Percentiles rank a stretch among this genome's conserved stretches.
phyloP scores from a whole-genome alignment of 257 asterid species.

The Solanum tacnaense region DNA sequence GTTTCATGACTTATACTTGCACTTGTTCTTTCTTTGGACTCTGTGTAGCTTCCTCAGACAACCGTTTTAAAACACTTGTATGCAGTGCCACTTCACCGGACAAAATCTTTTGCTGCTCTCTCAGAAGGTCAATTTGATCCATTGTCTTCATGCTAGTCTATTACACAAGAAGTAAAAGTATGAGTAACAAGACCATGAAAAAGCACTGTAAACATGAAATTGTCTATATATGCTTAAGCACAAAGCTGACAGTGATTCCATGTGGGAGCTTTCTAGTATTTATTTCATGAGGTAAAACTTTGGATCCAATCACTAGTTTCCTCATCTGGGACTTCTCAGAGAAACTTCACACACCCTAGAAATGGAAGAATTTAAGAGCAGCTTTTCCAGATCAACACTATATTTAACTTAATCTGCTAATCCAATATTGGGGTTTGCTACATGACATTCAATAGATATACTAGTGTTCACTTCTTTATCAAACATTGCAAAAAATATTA shows the following conservation, averaged over 20 bases:
- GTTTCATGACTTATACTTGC: constrained; percentile 38
- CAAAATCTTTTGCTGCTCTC: constrained; percentile 88
- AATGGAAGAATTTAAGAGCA: not conserved
- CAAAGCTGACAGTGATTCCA: not conserved
- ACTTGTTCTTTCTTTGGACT: constrained; percentile 53
- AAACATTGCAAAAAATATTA: not conserved
- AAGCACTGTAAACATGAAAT: not conserved
- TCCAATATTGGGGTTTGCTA: not conserved
- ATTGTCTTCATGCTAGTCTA: constrained; percentile 60
- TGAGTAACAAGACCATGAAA: not conserved
- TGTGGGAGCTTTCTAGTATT: not conserved
- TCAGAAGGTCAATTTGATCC: constrained; percentile 84
- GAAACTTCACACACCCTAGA: not conserved
- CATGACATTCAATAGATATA: not conserved
- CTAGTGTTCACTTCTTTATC: not conserved
- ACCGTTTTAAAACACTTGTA: constrained; percentile 68
- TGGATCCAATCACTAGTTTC: not conserved
- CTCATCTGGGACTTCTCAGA: not conserved
- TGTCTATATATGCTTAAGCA: not conserved
- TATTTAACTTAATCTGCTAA: not conserved
- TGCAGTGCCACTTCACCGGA: constrained; percentile 88
- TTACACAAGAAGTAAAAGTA: constrained; percentile 11
- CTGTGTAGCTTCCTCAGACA: constrained; percentile 60
- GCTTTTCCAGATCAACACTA: not conserved
- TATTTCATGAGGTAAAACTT: not conserved